Evolutionary conservation across 2,329 filamentous ascomycete species (phyloP).

Genomic region (Bimuria novae-zelandiae): DNA sequence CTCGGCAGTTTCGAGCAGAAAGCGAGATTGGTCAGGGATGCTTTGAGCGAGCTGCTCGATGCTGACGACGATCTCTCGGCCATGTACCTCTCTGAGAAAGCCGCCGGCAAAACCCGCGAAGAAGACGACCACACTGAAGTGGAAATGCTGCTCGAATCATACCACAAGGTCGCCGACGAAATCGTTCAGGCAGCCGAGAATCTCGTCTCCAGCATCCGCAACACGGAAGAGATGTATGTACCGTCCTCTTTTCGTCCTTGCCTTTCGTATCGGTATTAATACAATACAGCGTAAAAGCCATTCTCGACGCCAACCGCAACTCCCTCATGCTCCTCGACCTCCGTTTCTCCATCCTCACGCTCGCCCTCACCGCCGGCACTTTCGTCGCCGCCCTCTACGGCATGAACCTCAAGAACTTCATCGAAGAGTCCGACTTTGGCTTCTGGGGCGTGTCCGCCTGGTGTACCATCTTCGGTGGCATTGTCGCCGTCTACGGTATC

Average conservation of each 20-base stretch:
- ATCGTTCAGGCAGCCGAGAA: slow-evolving; percentile 96
- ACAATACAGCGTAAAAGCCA: slow-evolving; percentile 86
- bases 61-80: slow-evolving; percentile 91
- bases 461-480: slow-evolving; percentile 72
- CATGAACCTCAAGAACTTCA: slow-evolving; percentile 99
- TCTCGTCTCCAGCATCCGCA: slow-evolving; percentile 90
- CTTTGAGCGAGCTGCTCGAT: slow-evolving; percentile 92
- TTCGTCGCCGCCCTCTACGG: slow-evolving; percentile 98
- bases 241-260: neutral
- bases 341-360: slow-evolving; percentile 92
- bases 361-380: slow-evolving; percentile 92
- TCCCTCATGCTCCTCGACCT: slow-evolving; percentile 96
- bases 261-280: too few relatives aligned
- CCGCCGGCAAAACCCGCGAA: slow-evolving; percentile 70
- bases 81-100: slow-evolving; percentile 95
- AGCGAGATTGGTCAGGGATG: slow-evolving; percentile 88
- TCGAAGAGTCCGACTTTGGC: slow-evolving; percentile 89
- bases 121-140: slow-evolving; percentile 94
- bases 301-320: slow-evolving; percentile 97
- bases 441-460: slow-evolving; percentile 75
- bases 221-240: slow-evolving; percentile 95
- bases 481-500: slow-evolving; percentile 84
- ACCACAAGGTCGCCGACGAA: slow-evolving; percentile 97
- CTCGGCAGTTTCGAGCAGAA: slow-evolving; percentile 98
- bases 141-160: slow-evolving; percentile 94